phyloP scores from a whole-genome alignment of 352 stramenopile genomes.

The Pythium grandisporangium region DNA sequence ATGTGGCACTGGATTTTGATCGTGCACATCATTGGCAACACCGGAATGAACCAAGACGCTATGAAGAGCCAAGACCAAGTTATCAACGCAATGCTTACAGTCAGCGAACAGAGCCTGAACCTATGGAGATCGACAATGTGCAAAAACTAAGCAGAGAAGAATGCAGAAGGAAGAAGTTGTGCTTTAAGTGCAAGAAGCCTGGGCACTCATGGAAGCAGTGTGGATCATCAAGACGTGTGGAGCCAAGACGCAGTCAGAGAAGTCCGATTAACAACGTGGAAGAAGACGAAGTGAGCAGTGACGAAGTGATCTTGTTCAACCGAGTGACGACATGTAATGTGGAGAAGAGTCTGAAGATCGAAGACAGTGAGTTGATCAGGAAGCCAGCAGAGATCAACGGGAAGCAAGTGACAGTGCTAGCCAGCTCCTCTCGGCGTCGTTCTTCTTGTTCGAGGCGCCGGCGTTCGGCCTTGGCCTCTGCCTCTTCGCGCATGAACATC shows the following conservation, averaged over 20 bases:
- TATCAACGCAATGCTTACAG: neutral
- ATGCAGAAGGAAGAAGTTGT: neutral
- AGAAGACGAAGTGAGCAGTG: neutral
- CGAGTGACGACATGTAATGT: neutral
- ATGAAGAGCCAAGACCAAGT: neutral
- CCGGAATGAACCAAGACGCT: neutral
- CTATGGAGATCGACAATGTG: neutral
- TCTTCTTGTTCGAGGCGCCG: too few relatives aligned
- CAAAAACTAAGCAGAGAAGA: neutral
- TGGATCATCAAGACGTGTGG: neutral
- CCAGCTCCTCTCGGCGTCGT: conserved; percentile 3
- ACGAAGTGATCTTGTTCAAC: neutral
- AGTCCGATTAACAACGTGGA: neutral
- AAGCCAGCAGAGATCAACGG: neutral
- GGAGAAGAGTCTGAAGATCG: neutral
- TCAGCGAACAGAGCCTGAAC: neutral
- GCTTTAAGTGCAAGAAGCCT: neutral
- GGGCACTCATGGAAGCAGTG: neutral
- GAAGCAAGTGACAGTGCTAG: neutral
- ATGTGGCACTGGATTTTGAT: neutral
- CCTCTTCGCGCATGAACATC: too few relatives aligned
- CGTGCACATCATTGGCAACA: neutral
- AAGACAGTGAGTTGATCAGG: neutral
- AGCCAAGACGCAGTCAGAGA: neutral
- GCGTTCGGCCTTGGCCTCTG: too few relatives aligned